Evolutionary conservation across 164 flowering plant genomes (phyloP).

Genomic region (Stephania japonica): DNA sequence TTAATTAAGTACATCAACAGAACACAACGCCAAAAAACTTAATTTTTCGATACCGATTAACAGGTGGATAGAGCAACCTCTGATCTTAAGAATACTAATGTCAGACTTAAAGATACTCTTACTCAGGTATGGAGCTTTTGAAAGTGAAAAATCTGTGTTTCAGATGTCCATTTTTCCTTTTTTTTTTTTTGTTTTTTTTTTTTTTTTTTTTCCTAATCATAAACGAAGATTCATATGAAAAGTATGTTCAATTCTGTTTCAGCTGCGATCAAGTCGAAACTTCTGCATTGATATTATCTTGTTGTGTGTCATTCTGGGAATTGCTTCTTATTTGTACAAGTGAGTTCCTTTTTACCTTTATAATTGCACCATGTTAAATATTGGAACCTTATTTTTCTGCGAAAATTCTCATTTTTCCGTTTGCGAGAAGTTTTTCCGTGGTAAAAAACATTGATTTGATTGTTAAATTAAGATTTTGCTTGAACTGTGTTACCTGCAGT

Average conservation of each 20-base stretch:
- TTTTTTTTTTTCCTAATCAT: neutral
- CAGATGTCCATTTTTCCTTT: neutral
- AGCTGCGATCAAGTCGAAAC: slow-evolving; percentile 91
- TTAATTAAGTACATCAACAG: neutral
- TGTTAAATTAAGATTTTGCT: neutral
- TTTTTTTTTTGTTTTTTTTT: neutral
- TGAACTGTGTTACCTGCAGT: neutral
- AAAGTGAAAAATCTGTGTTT: neutral
- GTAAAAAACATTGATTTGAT: neutral
- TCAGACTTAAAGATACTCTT: slow-evolving; percentile 87
- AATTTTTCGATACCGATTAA: neutral
- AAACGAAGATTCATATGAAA: neutral
- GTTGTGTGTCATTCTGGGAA: slow-evolving; percentile 78
- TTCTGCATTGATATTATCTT: slow-evolving; percentile 92
- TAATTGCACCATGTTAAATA: neutral
- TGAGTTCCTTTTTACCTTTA: slow-evolving; percentile 33
- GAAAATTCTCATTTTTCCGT: too few species aligned
- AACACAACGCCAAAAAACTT: neutral
- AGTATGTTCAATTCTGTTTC: slow-evolving; percentile 24
- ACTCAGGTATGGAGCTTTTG: slow-evolving; percentile 50
- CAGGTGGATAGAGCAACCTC: slow-evolving; percentile 92
- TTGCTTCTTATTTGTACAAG: slow-evolving; percentile 96
- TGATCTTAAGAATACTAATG: slow-evolving; percentile 95
- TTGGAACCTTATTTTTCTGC: neutral
- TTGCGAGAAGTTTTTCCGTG: neutral